These are phyloP conservation scores for Teratosphaeria destructans DNA, from an alignment of 2,329 filamentous ascomycete genomes.

Conservation along the genomic window DNA sequence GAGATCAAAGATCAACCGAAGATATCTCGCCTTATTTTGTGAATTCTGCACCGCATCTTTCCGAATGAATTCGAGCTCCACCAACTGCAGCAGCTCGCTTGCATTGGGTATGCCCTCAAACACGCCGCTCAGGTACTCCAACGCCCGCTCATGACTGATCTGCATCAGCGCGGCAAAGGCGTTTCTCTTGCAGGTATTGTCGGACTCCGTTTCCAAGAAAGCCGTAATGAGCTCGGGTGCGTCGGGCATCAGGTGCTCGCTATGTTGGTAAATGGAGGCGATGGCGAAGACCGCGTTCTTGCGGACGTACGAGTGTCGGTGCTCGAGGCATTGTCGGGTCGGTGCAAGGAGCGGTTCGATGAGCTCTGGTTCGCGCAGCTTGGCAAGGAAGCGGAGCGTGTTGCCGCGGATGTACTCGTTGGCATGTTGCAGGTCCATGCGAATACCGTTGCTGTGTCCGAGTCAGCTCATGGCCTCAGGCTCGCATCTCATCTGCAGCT, in stretches of 20 bases:
- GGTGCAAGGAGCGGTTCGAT: conserved; percentile 93
- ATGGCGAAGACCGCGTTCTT: conserved; percentile 97
- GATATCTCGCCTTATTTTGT: conserved; percentile 89
- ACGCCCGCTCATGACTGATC: conserved; percentile 87
- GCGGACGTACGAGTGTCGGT: conserved; percentile 92
- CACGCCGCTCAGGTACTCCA: conserved; percentile 76
- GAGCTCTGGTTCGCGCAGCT: conserved; percentile 87
- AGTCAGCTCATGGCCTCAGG: neutral
- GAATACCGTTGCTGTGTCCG: conserved; percentile 73
- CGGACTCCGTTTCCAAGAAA: conserved; percentile 84
- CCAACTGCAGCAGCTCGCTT: conserved; percentile 85
- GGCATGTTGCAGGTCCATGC: conserved; percentile 91
- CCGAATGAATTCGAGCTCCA: conserved; percentile 92
- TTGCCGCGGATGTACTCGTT: conserved; percentile 98
- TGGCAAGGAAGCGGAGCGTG: conserved; percentile 94
- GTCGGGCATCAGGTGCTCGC: conserved; percentile 85
- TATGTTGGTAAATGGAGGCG: conserved; percentile 83
- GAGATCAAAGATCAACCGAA: conserved; percentile 91
- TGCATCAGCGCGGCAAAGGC: conserved; percentile 84
- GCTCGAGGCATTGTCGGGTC: conserved; percentile 82
- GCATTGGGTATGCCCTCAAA: conserved; percentile 92
- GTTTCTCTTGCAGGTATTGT: conserved; percentile 95
- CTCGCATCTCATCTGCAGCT: neutral
- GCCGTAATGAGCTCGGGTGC: conserved; percentile 82
- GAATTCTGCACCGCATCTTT: conserved; percentile 94